phyloP scores from a whole-genome alignment of 2,329 filamentous ascomycete species.

The Venturia asperata region DNA sequence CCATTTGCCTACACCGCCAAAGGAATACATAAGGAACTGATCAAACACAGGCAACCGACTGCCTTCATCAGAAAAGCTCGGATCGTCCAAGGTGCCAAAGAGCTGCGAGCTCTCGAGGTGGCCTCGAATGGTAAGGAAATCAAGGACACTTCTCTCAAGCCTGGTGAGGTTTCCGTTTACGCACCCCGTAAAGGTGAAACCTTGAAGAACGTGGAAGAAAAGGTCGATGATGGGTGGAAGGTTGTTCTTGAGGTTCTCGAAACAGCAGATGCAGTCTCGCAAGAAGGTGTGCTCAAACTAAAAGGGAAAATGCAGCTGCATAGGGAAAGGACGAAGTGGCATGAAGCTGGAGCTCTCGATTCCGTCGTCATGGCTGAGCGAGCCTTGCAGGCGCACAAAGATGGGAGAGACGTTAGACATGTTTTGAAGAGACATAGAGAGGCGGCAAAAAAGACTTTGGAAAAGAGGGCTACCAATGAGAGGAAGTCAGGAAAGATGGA shows the following conservation, averaged over 20 bases:
- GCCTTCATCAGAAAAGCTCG: constrained; percentile 18
- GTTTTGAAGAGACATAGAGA: constrained; percentile 14
- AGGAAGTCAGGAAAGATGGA: neutral
- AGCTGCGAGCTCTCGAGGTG: constrained; percentile 8
- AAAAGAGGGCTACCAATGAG: neutral
- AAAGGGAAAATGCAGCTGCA: neutral
- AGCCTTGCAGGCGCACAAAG: constrained; percentile 18
- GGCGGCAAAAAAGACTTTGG: neutral
- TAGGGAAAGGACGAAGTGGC: constrained; percentile 10
- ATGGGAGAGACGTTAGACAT: constrained; percentile 14
- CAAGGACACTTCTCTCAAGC: neutral
- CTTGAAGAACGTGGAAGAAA: constrained; percentile 10
- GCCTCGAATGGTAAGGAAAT: neutral
- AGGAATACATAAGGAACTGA: constrained; percentile 54
- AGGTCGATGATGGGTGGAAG: constrained; percentile 16
- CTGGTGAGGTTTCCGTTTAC: constrained; percentile 1
- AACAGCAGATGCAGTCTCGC: neutral
- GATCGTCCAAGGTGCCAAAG: constrained; percentile 18
- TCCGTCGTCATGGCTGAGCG: constrained; percentile 6
- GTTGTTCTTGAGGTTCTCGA: constrained; percentile 15
- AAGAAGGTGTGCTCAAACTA: constrained; percentile 9
- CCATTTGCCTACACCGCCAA: constrained; percentile 58
- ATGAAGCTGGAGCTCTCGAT: constrained; percentile 15
- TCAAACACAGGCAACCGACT: constrained; percentile 31
- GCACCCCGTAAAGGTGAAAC: constrained; percentile 3